Evolutionary conservation across 1,284 basidiomycete genomes (phyloP).

Genomic region (Marasmius oreades): DNA sequence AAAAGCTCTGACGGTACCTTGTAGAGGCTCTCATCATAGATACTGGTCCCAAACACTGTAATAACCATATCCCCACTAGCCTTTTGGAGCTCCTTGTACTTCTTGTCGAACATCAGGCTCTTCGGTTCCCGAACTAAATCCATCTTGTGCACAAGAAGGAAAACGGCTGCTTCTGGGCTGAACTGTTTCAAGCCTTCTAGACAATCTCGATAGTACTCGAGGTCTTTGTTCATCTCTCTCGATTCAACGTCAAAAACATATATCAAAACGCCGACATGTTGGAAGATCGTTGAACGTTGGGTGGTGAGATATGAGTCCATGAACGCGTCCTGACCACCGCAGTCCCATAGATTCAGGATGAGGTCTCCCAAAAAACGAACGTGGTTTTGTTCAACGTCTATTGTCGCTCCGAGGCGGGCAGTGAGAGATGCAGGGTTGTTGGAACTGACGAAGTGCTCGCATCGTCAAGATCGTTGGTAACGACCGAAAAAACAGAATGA

Average conservation of each 20-base stretch:
- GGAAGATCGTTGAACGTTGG: constrained; percentile 90
- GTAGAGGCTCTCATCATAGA: constrained; percentile 97
- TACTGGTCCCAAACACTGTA: constrained; percentile 90
- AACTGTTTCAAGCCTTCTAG: constrained; percentile 74
- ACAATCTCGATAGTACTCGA: constrained; percentile 87
- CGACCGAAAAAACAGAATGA: constrained; percentile 8
- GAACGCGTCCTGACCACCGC: constrained; percentile 96
- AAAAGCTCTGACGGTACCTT: constrained; percentile 49
- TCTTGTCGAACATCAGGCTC: constrained; percentile 60
- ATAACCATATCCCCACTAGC: constrained; percentile 57
- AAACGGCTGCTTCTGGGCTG: constrained; percentile 82
- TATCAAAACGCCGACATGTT: constrained; percentile 94
- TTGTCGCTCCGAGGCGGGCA: constrained; percentile 89
- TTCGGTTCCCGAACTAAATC: constrained; percentile 71
- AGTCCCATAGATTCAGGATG: constrained; percentile 96
- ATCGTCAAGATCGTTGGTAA: background rate
- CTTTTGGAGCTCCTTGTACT: constrained; percentile 63
- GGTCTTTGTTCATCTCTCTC: constrained; percentile 70
- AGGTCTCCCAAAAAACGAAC: constrained; percentile 95
- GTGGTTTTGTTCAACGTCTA: constrained; percentile 97
- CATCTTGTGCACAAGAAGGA: constrained; percentile 98
- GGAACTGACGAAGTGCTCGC: constrained; percentile 51
- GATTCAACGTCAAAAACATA: constrained; percentile 96
- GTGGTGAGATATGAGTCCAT: constrained; percentile 94
- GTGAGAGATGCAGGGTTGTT: constrained; percentile 94